phyloP scores from a whole-genome alignment of 495 filamentous ascomycete genomes.

The Thozetella sp. region DNA sequence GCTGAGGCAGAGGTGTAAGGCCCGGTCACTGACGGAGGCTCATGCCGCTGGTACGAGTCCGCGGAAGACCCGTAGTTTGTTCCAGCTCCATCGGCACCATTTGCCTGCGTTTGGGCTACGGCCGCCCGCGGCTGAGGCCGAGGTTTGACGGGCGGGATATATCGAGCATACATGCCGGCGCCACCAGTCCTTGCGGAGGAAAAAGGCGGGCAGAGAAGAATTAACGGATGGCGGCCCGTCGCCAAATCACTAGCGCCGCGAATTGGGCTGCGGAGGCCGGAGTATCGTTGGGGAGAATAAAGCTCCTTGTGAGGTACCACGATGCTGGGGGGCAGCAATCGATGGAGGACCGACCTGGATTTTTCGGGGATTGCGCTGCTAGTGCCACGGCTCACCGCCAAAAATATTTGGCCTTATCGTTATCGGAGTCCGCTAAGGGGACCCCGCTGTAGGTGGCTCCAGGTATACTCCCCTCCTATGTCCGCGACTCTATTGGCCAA shows the following conservation, averaged over 20 bases:
- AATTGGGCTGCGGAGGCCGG: too few relatives aligned
- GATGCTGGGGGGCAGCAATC: too few relatives aligned
- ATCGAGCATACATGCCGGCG: conserved; percentile 40
- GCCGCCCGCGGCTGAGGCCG: neutral
- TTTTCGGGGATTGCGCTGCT: conserved; percentile 9
- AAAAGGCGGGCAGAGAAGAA: neutral
- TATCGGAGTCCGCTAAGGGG: conserved; percentile 17
- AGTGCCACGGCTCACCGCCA: conserved; percentile 17
- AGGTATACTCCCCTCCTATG: too few relatives aligned
- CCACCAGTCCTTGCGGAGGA: conserved; percentile 8
- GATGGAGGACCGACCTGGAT: conserved; percentile 13
- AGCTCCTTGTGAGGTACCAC: too few relatives aligned
- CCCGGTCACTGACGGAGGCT: neutral
- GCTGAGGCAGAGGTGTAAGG: neutral
- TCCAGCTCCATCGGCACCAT: neutral
- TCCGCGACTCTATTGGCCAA: too few relatives aligned
- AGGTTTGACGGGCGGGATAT: conserved; percentile 38
- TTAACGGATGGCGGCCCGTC: neutral
- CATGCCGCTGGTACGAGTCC: neutral
- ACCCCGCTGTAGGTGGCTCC: too few relatives aligned
- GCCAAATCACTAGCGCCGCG: too few relatives aligned
- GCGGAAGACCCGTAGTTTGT: neutral
- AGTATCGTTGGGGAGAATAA: too few relatives aligned
- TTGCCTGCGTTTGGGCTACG: too few relatives aligned
- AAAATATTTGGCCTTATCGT: conserved; percentile 19